Percentiles rank a stretch among this genome's conserved stretches.
Conservation (phyloP, 2,329 filamentous ascomycete genomes). For the Lasiodiplodia gonubiensis region DNA sequence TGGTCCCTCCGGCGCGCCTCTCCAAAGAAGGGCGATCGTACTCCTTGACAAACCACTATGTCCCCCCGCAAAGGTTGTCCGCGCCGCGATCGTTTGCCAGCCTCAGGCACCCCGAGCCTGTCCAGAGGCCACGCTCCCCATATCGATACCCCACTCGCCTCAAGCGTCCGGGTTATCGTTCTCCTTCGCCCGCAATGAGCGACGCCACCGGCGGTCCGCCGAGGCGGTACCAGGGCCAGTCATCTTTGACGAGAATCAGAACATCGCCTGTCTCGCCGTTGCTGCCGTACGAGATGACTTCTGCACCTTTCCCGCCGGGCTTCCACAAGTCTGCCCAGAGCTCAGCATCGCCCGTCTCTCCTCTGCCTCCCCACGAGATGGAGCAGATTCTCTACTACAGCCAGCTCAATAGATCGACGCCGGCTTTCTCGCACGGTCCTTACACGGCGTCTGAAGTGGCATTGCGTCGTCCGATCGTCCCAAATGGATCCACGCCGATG, state of each 20-base stretch:
- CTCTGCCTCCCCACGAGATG: conserved; percentile 18
- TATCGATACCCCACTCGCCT: conserved; percentile 51
- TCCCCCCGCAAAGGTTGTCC: conserved; percentile 44
- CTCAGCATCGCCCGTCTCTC: conserved; percentile 2
- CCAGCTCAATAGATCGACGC: conserved; percentile 18
- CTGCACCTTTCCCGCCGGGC: conserved; percentile 4
- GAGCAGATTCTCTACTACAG: conserved; percentile 21
- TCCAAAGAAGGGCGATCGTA: conserved; percentile 50
- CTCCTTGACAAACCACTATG: conserved; percentile 47
- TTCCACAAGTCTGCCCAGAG: conserved; percentile 17
- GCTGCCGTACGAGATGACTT: conserved; percentile 17
- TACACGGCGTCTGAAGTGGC: conserved; percentile 10
- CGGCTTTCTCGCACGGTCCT: neutral
- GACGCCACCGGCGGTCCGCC: conserved; percentile 40
- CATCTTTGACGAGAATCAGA: conserved; percentile 36
- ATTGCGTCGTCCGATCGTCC: conserved; percentile 34
- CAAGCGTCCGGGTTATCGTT: conserved; percentile 49
- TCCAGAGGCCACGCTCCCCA: conserved; percentile 45
- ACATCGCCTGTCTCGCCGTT: conserved; percentile 15
- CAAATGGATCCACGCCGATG: conserved; percentile 34
- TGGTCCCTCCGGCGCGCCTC: conserved; percentile 36
- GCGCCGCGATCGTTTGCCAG: conserved; percentile 53
- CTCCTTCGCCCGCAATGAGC: conserved; percentile 52
- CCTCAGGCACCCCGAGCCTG: conserved; percentile 48
- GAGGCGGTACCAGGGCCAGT: conserved; percentile 33